These are phyloP conservation scores for Chytriomyces sp. DNA, from an alignment of 192 early-diverging fungal species.

Conservation along the genomic window DNA sequence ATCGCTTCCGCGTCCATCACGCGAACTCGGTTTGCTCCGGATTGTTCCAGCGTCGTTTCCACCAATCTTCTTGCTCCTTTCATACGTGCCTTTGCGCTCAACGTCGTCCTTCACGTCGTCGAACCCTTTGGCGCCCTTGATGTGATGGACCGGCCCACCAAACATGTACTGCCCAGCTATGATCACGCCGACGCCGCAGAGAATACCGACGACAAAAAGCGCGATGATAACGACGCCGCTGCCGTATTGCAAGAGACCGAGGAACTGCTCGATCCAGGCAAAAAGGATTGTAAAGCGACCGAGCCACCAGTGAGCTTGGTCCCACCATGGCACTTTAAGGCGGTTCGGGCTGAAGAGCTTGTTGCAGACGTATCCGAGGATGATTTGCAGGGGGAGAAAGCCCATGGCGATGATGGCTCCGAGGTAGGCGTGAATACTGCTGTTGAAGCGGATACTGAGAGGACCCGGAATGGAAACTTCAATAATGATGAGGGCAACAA, in stretches of 20 bases:
- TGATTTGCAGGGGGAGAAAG: conserved; percentile 26
- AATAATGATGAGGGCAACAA: conserved; percentile 30
- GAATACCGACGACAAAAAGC: not conserved
- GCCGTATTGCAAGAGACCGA: not conserved
- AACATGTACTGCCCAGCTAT: conserved; percentile 2
- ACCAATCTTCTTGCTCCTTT: too few species aligned
- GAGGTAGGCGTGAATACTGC: conserved; percentile 5
- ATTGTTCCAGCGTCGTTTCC: too few species aligned
- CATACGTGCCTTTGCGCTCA: not conserved
- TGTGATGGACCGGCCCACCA: conserved; percentile 20
- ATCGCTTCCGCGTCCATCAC: too few species aligned
- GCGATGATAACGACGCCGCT: conserved; percentile 12
- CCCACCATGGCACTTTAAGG: conserved; percentile 41
- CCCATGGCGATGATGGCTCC: conserved; percentile 10
- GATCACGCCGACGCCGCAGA: conserved; percentile 7
- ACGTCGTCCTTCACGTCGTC: not conserved
- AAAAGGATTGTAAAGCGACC: conserved; percentile 32
- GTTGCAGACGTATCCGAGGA: conserved; percentile 39
- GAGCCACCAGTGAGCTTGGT: conserved; percentile 53
- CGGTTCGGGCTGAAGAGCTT: conserved; percentile 31
- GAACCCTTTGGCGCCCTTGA: conserved; percentile 4
- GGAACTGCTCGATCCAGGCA: conserved; percentile 5
- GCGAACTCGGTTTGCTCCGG: too few species aligned
- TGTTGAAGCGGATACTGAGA: conserved; percentile 11
- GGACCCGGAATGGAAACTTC: conserved; percentile 1